Evolutionary conservation across 352 stramenopile genomes (phyloP).

Genomic region (Pythium rhizo-oryzae): DNA sequence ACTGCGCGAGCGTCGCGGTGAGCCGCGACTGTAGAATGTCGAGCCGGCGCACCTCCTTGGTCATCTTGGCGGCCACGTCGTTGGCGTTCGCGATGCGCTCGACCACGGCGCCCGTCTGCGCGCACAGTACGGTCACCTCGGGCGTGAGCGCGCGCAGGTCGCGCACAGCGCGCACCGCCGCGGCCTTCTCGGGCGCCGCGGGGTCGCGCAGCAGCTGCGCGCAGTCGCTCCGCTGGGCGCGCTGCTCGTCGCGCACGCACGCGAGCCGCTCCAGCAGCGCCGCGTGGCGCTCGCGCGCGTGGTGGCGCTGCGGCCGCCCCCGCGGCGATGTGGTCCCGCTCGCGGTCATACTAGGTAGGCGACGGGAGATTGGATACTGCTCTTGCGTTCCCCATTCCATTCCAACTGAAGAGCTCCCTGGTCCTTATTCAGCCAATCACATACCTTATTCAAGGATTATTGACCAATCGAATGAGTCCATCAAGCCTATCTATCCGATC

Average conservation of each 20-base stretch:
- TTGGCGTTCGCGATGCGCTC: conserved; percentile 87
- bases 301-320: neutral
- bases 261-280: conserved; percentile 63
- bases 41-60: conserved; percentile 76
- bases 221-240: conserved; percentile 35
- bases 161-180: conserved; percentile 48
- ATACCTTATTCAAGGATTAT: neutral
- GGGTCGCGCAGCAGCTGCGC: conserved; percentile 44
- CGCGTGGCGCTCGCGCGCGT: conserved; percentile 49
- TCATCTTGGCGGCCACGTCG: conserved; percentile 91
- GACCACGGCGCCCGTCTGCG: conserved; percentile 79
- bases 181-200: conserved; percentile 51
- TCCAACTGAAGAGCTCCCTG: too few relatives aligned
- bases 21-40: conserved; percentile 84
- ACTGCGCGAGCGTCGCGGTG: conserved; percentile 59
- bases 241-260: conserved; percentile 49
- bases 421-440: conserved; percentile 30
- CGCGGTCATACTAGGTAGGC: conserved; percentile 5
- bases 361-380: neutral
- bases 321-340: conserved; percentile 14
- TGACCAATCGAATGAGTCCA: neutral
- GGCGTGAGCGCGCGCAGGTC: conserved; percentile 63
- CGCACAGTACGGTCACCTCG: conserved; percentile 70
- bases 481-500: neutral
- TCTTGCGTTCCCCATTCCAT: too few relatives aligned